Percentiles rank a stretch among this genome's conserved stretches.
Conservation (phyloP, 1,284 basidiomycete species). For the Ceratorhiza oryzae-sativae region DNA sequence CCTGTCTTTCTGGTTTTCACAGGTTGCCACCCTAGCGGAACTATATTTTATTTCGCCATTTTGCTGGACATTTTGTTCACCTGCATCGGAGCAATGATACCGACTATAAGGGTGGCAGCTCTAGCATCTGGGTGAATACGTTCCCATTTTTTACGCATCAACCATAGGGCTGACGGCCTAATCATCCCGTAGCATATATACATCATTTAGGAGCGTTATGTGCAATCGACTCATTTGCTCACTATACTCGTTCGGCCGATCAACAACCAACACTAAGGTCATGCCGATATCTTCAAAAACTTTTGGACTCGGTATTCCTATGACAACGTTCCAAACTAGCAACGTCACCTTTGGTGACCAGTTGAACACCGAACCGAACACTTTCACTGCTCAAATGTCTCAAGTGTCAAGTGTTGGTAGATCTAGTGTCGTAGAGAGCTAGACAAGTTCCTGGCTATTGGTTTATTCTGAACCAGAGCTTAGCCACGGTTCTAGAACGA, state of each 20-base stretch:
- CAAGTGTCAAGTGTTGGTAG: too few species aligned
- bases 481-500: too few species aligned
- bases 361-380: too few species aligned
- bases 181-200: background rate
- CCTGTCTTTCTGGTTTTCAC: background rate
- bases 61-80: background rate
- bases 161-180: background rate
- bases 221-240: slow-evolving; percentile 29
- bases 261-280: background rate
- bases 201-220: slow-evolving; percentile 7
- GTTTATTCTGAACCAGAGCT: too few species aligned
- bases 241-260: background rate
- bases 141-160: background rate
- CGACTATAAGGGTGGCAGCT: background rate
- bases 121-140: slow-evolving; percentile 1
- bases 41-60: slow-evolving; percentile 5
- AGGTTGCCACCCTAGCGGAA: background rate
- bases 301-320: background rate
- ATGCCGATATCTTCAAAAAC: background rate
- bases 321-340: background rate
- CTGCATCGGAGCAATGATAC: slow-evolving; percentile 13
- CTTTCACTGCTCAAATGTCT: too few species aligned
- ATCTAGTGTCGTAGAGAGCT: too few species aligned
- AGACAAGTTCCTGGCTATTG: too few species aligned
- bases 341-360: background rate